Percentiles rank a stretch among this genome's conserved stretches.
Evolutionary conservation across 2,329 filamentous ascomycete genomes (phyloP).

Genomic region (Fusarium pininemorale): DNA sequence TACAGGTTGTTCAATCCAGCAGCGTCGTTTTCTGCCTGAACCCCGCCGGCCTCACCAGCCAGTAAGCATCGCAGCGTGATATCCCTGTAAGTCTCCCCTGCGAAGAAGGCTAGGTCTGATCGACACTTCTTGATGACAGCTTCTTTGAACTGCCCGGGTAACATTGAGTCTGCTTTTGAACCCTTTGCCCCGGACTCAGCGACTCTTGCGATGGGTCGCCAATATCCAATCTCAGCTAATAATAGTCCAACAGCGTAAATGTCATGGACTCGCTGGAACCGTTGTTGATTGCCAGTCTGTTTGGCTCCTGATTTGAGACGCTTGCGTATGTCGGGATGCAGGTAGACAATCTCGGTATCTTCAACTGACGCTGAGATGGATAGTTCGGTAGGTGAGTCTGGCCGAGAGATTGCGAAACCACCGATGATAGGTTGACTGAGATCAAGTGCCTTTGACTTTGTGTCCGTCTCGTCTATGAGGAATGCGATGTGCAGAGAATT

Average conservation of each 20-base stretch:
- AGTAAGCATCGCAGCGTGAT: not conserved
- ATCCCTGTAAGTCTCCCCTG: not conserved
- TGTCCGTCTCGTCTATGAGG: not conserved
- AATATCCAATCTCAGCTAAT: not conserved
- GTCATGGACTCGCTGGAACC: not conserved
- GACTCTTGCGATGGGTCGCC: not conserved
- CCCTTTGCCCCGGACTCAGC: not conserved
- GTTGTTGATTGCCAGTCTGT: not conserved
- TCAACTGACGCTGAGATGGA: not conserved
- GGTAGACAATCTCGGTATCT: not conserved
- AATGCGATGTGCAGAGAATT: not conserved
- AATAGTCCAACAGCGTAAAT: not conserved
- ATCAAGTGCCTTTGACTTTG: not conserved
- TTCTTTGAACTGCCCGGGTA: not conserved
- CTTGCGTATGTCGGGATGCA: not conserved
- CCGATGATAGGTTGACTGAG: not conserved
- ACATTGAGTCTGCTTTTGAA: not conserved
- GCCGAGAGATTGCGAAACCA: not conserved
- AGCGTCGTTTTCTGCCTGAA: not conserved
- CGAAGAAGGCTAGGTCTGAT: not conserved
- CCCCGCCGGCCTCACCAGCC: not conserved
- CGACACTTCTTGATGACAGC: not conserved
- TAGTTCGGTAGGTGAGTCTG: not conserved
- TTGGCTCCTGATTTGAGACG: not conserved
- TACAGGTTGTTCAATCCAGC: slow-evolving; percentile 3